Base-by-base conservation (phyloP, 2,329 filamentous ascomycete species). In the Fusarium sterilihyphosum region DNA sequence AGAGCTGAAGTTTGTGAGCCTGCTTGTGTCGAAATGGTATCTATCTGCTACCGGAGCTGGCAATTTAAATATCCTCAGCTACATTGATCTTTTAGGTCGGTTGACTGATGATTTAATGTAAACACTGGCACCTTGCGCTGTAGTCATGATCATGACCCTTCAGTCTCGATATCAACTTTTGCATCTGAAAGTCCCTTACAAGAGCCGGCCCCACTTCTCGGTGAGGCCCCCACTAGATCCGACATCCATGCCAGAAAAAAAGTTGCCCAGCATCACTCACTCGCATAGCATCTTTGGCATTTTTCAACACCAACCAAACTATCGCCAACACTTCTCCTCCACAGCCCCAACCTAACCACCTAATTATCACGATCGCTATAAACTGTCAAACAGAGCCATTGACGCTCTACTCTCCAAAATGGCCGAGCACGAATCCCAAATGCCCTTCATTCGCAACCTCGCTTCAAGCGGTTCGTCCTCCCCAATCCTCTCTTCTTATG, bases 381-480 rank as follows among this genome's bases (percentile, higher is more conserved):
- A 26, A 0, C 6, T 2, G 0, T 2, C 0, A 0, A 7, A 5
- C 41, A 49, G 74, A 71, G 71, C 66, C 47, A 65, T 66, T 58
- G 73, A 67, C n/a, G 68, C 73, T 73, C 67, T 58, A 41, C 18
- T 13, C 18, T 52, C 3, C 52, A 69, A 47, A 67, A 80, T 80
- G 77, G 77, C 76, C 47, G 47, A 67, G 26, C 65, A 82, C 52
- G 85, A 86, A 78, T 82, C 84, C 65, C 85, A 85, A 70, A 89
- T 90, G 86, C 93, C 94, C 11, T 97, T 97, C 76, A 92, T 97
- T 73, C 93, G 91, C 82, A 92, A 95, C 81, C 90, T 97, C 73
- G 93, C 93, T 63, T 95, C 94, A 41, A 96, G 93, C 84, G 93
- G 94, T 96, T 81, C 73, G 88, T 85, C 54, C n/a, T 65, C 54